Evolutionary conservation across 1,284 basidiomycete species (phyloP).

Genomic region (Uromyces viciae-fabae): DNA sequence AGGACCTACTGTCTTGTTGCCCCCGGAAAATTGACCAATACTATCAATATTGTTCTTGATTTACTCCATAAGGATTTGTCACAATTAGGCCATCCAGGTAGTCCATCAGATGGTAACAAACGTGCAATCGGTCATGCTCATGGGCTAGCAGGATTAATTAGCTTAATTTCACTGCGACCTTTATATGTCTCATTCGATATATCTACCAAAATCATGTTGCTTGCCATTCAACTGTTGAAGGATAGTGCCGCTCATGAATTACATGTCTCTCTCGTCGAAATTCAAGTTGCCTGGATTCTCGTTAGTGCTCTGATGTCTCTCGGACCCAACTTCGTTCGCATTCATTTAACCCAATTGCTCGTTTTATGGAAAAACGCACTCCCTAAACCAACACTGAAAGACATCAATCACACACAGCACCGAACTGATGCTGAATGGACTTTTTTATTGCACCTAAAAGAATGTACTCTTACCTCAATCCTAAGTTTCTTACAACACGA

Average conservation of each 20-base stretch:
- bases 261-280: conserved; percentile 72
- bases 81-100: conserved; percentile 62
- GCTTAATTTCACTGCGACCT: conserved; percentile 77
- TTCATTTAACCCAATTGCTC: conserved; percentile 84
- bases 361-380: conserved; percentile 95
- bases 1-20: conserved; percentile 85
- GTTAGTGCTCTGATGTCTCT: conserved; percentile 87
- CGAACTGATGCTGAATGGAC: conserved; percentile 77
- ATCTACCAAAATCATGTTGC: conserved; percentile 81
- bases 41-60: conserved; percentile 63
- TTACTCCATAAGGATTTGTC: conserved; percentile 70
- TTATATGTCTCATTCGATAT: conserved; percentile 93
- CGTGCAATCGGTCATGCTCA: conserved; percentile 79
- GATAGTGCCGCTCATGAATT: conserved; percentile 85
- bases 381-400: conserved; percentile 87
- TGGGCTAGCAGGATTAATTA: conserved; percentile 79
- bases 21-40: conserved; percentile 69
- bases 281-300: conserved; percentile 90
- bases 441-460: conserved; percentile 85
- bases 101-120: conserved; percentile 60
- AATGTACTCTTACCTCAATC: conserved; percentile 83
- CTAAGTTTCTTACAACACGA: conserved; percentile 74
- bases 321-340: conserved; percentile 85
- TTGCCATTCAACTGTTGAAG: conserved; percentile 84
- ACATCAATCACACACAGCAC: conserved; percentile 59